Evolutionary conservation across 2,329 filamentous ascomycete species (phyloP), one percentile per base, ranked within the genome.

Genomic region (Ceratocystis destructans): DNA sequence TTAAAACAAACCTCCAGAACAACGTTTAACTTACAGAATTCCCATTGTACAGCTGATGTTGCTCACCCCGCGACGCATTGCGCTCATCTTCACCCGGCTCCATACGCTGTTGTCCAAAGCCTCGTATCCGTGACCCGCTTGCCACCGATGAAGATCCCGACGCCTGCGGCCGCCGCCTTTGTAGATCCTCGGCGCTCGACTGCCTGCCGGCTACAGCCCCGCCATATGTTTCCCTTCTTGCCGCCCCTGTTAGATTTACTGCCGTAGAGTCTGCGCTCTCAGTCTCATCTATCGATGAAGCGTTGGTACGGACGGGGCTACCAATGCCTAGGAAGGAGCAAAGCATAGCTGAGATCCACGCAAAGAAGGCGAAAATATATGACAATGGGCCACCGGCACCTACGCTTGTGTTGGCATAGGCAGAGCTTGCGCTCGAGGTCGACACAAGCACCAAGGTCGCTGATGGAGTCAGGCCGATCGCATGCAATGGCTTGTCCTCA

Each of bases 41-140:
- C 1, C 92, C 92, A 72, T 96, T 96, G 73, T 96, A 96, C 61
- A 95, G 82, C 72, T 95, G 87, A 57, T 85, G 82, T 69, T 86
- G 82, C 69, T 86, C 80, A 66, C 82, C 76, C 64, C 79, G 78
- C 48, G 80, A 77, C 50, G 79, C 78, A 68, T 82, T 78, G 48
- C 28, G 55, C 55, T n/a, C 20, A 8, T 22, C 20, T 1, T 53
- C 48, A 41, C 37, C 37, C 37, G 3, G 7, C 28, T 37, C 28
- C 55, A 31, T 31, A 6, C 37, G 31, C 7, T 37, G 44, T 5
- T 37, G 44, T 17, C 53, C 66, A 61, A 68, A 72, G 64, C 73
- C 69, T 57, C 63, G 72, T 64, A 70, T 71, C 50, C 72, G 64
- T n/a, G 64, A 25, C 48, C 48, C 48, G 20, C 55, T 17, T 37